phyloP scores from a whole-genome alignment of 495 filamentous ascomycete genomes.

The Aspergillus avenaceus region DNA sequence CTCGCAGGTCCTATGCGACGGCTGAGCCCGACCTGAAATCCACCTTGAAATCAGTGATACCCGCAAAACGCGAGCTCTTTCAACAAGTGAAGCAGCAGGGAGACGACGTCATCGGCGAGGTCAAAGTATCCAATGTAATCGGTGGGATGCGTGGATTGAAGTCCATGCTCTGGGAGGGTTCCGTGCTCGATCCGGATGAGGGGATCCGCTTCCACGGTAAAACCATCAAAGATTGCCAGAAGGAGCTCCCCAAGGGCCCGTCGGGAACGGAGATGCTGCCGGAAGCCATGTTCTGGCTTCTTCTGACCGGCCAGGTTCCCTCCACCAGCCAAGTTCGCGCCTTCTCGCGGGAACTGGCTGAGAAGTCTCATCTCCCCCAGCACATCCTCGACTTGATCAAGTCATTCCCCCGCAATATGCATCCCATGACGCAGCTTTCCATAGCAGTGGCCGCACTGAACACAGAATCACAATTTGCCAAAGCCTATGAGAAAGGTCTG shows the following conservation, averaged over 20 bases:
- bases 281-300: conserved; percentile 99
- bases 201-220: conserved; percentile 97
- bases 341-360: conserved; percentile 81
- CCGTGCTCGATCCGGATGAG: conserved; percentile 92
- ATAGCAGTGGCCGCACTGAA: conserved; percentile 92
- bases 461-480: conserved; percentile 87
- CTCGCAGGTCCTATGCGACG: conserved; percentile 45
- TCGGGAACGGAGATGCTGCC: conserved; percentile 98
- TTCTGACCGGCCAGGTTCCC: conserved; percentile 89
- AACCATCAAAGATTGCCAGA: conserved; percentile 97
- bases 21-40: conserved; percentile 85
- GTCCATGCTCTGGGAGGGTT: conserved; percentile 98
- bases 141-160: conserved; percentile 98
- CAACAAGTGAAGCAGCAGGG: conserved; percentile 85
- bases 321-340: conserved; percentile 73
- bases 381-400: conserved; percentile 88
- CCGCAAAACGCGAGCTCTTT: conserved; percentile 85
- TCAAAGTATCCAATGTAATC: conserved; percentile 89
- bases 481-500: conserved; percentile 84
- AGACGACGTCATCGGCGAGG: conserved; percentile 80
- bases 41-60: conserved; percentile 76
- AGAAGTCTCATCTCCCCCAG: conserved; percentile 76
- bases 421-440: conserved; percentile 97
- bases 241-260: conserved; percentile 86
- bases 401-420: conserved; percentile 79